Conservation (phyloP, 495 filamentous ascomycete species). For the Entonaema liquescens region DNA sequence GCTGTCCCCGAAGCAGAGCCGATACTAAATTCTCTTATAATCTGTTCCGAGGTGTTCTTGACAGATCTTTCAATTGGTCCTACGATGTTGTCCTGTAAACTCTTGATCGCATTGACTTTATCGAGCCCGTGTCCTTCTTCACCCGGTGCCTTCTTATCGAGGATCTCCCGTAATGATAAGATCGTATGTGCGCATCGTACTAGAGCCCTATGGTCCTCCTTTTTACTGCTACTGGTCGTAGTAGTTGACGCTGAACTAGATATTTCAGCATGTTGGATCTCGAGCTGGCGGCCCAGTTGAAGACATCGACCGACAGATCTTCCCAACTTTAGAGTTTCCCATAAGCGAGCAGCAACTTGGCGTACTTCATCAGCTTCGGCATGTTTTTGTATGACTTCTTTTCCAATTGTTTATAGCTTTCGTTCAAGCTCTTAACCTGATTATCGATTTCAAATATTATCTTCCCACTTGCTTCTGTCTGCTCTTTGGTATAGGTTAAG, state of each 20-base stretch:
- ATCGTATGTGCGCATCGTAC: slow-evolving; percentile 81
- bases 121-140: slow-evolving; percentile 82
- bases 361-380: slow-evolving; percentile 81
- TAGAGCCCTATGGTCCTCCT: slow-evolving; percentile 79
- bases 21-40: slow-evolving; percentile 83
- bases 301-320: slow-evolving; percentile 79
- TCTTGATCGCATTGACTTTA: slow-evolving; percentile 71
- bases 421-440: slow-evolving; percentile 79
- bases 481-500: slow-evolving; percentile 77
- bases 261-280: slow-evolving; percentile 74
- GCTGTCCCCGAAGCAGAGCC: slow-evolving; percentile 64
- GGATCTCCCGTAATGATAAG: slow-evolving; percentile 74
- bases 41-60: slow-evolving; percentile 75
- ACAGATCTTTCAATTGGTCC: slow-evolving; percentile 74
- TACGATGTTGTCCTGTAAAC: slow-evolving; percentile 72
- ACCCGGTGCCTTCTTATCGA: slow-evolving; percentile 66
- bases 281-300: slow-evolving; percentile 83
- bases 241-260: slow-evolving; percentile 44
- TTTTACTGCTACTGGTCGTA: slow-evolving; percentile 47
- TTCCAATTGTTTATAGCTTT: slow-evolving; percentile 84
- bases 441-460: slow-evolving; percentile 77
- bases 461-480: slow-evolving; percentile 70
- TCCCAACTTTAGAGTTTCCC: slow-evolving; percentile 79
- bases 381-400: slow-evolving; percentile 83
- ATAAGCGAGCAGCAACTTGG: slow-evolving; percentile 74